phyloP scores from a whole-genome alignment of 345 rosid genomes.

The Hypericum perforatum region DNA sequence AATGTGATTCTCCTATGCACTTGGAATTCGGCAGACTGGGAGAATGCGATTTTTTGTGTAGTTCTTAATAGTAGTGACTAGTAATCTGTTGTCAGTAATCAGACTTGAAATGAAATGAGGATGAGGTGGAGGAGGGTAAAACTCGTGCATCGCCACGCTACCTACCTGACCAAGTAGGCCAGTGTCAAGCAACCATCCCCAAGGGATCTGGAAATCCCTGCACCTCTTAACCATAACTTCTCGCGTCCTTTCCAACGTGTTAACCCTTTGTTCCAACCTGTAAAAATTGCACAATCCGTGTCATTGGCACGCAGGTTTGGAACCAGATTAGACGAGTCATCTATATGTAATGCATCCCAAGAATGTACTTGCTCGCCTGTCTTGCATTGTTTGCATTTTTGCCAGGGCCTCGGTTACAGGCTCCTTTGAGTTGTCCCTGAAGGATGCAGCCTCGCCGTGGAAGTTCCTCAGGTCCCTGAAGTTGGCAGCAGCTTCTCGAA shows the following conservation, averaged over 20 bases:
- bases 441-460: constrained; percentile 50
- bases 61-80: no score
- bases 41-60: no score
- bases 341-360: no score
- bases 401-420: constrained; percentile 32
- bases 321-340: no score
- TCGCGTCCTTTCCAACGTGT: constrained; percentile 45
- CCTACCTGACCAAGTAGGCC: constrained; percentile 84
- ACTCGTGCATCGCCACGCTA: no score
- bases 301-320: no score
- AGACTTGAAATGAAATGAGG: no score
- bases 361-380: constrained; percentile 87
- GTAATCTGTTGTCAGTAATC: no score
- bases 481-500: constrained; percentile 81
- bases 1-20: no score
- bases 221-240: constrained; percentile 60
- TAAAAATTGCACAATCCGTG: constrained; percentile 7
- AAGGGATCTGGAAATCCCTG: constrained; percentile 78
- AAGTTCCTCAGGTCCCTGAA: constrained; percentile 53
- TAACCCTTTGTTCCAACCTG: constrained; percentile 77
- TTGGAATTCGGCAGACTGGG: no score
- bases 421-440: constrained; percentile 50
- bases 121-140: no score
- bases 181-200: constrained; percentile 84
- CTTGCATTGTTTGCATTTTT: constrained; percentile 71